Percentiles rank a stretch among this genome's conserved stretches.
Evolutionary conservation across 768 basidiomycete species (phyloP).

Genomic region (Tricholoma sp.): DNA sequence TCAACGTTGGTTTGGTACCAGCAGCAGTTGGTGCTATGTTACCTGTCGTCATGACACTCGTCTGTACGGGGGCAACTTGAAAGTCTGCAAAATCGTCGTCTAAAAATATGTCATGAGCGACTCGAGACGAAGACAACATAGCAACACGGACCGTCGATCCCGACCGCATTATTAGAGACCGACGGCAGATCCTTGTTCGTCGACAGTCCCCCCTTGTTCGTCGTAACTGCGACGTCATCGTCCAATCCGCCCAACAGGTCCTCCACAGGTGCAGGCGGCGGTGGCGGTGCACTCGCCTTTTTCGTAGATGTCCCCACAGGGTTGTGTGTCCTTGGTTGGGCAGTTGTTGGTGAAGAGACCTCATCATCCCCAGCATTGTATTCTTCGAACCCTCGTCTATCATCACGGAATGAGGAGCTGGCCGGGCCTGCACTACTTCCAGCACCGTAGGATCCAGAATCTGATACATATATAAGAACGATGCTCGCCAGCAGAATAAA

Average conservation of each 20-base stretch:
- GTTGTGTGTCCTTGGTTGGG: slow-evolving; percentile 20
- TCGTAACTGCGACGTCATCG: slow-evolving; percentile 51
- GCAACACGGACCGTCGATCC: slow-evolving; percentile 36
- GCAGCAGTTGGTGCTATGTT: slow-evolving; percentile 24
- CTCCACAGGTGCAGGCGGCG: slow-evolving; percentile 39
- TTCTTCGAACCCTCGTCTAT: slow-evolving; percentile 71
- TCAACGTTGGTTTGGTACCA: slow-evolving; percentile 36
- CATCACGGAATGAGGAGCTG: slow-evolving; percentile 53
- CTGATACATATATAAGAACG: not conserved
- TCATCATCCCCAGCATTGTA: slow-evolving; percentile 98
- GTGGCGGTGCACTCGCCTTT: slow-evolving; percentile 33
- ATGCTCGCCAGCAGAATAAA: not conserved
- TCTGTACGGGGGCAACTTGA: slow-evolving; percentile 62
- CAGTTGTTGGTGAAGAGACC: slow-evolving; percentile 28
- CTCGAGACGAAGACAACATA: not conserved
- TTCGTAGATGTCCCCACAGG: slow-evolving; percentile 24
- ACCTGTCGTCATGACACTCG: slow-evolving; percentile 28
- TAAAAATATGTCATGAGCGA: slow-evolving; percentile 12
- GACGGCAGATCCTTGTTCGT: slow-evolving; percentile 55
- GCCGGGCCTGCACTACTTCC: slow-evolving; percentile 39
- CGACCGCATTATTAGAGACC: slow-evolving; percentile 26
- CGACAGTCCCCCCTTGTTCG: slow-evolving; percentile 20
- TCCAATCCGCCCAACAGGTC: slow-evolving; percentile 77
- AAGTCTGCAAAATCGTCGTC: slow-evolving; percentile 89
- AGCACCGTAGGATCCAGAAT: slow-evolving; percentile 17